These are phyloP conservation scores for Yueomyces sinensis DNA, from an alignment of 805 yeast species.

Conservation along the genomic window DNA sequence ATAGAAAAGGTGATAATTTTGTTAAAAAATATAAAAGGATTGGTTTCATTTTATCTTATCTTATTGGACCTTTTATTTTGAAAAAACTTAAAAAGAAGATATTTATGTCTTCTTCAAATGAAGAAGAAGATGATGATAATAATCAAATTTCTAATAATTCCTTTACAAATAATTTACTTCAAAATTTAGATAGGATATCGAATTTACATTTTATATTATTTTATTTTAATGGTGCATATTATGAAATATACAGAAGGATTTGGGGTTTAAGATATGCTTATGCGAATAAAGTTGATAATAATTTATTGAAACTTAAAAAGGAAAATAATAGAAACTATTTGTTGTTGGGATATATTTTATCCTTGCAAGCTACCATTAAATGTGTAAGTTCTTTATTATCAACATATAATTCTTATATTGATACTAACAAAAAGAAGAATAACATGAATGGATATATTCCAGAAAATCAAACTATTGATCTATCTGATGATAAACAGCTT, in stretches of 20 bases:
- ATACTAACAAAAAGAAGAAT: too few species aligned
- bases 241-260: conserved; percentile 61
- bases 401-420: too few species aligned
- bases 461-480: conserved; percentile 25
- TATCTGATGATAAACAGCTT: conserved; percentile 42
- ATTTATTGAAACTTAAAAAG: conserved; percentile 22
- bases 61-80: conserved; percentile 47
- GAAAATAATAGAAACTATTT: conserved; percentile 44
- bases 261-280: conserved; percentile 71
- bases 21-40: conserved; percentile 35
- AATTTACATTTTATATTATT: conserved; percentile 71
- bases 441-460: too few species aligned
- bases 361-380: conserved; percentile 30
- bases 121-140: neutral
- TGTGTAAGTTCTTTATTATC: neutral
- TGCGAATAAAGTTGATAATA: conserved; percentile 42
- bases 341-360: conserved; percentile 50
- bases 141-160: conserved; percentile 8
- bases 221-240: conserved; percentile 73
- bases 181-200: conserved; percentile 37
- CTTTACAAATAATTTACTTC: too few species aligned
- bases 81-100: conserved; percentile 12
- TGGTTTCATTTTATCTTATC: conserved; percentile 47
- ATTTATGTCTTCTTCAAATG: neutral
- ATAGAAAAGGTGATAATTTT: conserved; percentile 35